A percentile compares a stretch with the other conserved stretches of the same genome.
These are phyloP conservation scores for Colletotrichum sp. DNA, from an alignment of 2,329 filamentous ascomycete genomes.

Conservation along the genomic window DNA sequence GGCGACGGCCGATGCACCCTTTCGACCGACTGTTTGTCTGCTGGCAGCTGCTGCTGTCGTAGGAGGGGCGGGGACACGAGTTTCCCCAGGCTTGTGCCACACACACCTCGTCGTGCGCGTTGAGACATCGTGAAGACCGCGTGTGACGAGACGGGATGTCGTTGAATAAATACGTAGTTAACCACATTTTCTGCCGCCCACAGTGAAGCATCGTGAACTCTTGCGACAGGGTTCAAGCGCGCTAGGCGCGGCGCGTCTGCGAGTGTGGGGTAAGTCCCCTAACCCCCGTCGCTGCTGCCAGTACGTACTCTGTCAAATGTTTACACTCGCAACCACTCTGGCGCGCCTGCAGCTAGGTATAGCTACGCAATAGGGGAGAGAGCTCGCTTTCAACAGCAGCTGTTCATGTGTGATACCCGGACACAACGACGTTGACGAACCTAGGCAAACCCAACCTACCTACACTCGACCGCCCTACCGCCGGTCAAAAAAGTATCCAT, in stretches of 20 bases:
- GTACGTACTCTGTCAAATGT: slow-evolving; percentile 18
- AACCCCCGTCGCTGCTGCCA: neutral
- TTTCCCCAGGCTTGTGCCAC: neutral
- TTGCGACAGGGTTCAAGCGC: slow-evolving; percentile 12
- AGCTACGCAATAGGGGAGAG: neutral
- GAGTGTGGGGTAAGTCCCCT: slow-evolving; percentile 2
- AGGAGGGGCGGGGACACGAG: neutral
- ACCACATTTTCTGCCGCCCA: slow-evolving; percentile 6
- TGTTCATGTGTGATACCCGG: neutral
- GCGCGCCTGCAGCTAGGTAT: neutral
- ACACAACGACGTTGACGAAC: neutral
- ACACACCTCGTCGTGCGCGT: neutral
- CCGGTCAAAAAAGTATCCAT: slow-evolving; percentile 13
- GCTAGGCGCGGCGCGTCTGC: slow-evolving; percentile 18
- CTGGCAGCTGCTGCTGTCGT: neutral
- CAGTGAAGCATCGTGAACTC: slow-evolving; percentile 17
- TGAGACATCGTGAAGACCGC: neutral
- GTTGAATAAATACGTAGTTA: neutral
- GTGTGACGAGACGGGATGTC: neutral
- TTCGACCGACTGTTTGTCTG: neutral
- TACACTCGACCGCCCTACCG: neutral
- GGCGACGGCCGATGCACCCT: neutral
- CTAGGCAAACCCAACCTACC: neutral
- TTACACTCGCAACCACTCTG: slow-evolving; percentile 14
- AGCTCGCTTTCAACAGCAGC: neutral